A percentile compares a stretch with the other conserved stretches of the same genome.
These are phyloP conservation scores for Cinnamomum micranthum DNA, from an alignment of 164 flowering plant species.

Conservation along the genomic window DNA sequence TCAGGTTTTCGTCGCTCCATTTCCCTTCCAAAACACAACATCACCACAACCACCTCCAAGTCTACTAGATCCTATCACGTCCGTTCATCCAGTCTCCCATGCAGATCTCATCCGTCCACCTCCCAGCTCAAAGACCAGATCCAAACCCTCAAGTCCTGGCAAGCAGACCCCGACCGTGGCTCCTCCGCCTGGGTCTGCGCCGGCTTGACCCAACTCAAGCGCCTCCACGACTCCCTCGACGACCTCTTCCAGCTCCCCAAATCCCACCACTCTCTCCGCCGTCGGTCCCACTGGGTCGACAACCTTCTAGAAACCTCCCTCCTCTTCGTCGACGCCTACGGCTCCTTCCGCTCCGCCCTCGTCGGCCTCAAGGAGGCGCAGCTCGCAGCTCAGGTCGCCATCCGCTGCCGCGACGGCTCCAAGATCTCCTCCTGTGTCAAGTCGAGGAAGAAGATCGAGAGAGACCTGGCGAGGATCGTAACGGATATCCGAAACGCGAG, in stretches of 20 bases:
- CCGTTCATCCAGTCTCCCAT: slow-evolving; percentile 78
- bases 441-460: slow-evolving; percentile 33
- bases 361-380: slow-evolving; percentile 45
- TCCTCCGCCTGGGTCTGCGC: slow-evolving; percentile 40
- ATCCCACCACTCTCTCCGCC: slow-evolving; percentile 46
- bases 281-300: slow-evolving; percentile 33
- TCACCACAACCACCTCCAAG: slow-evolving; percentile 11
- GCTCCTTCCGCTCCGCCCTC: slow-evolving; percentile 48
- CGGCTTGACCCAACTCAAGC: slow-evolving; percentile 40
- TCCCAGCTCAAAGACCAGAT: slow-evolving; percentile 56
- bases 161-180: slow-evolving; percentile 12
- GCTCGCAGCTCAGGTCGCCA: slow-evolving; percentile 45
- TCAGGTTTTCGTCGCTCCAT: slow-evolving; percentile 59
- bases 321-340: slow-evolving; percentile 58
- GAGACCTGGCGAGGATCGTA: slow-evolving; percentile 35
- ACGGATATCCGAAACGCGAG: slow-evolving; percentile 24
- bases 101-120: slow-evolving; percentile 64
- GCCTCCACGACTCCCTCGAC: slow-evolving; percentile 38
- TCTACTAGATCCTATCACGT: slow-evolving; percentile 42
- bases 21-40: slow-evolving; percentile 53
- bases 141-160: slow-evolving; percentile 43
- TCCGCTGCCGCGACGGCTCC: slow-evolving; percentile 43
- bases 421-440: slow-evolving; percentile 26
- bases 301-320: slow-evolving; percentile 62
- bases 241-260: slow-evolving; percentile 58